Percentiles rank a stretch among this genome's conserved stretches.
These are phyloP conservation scores for Neurospora sp. DNA, from an alignment of 2,329 filamentous ascomycete genomes.

Conservation along the genomic window DNA sequence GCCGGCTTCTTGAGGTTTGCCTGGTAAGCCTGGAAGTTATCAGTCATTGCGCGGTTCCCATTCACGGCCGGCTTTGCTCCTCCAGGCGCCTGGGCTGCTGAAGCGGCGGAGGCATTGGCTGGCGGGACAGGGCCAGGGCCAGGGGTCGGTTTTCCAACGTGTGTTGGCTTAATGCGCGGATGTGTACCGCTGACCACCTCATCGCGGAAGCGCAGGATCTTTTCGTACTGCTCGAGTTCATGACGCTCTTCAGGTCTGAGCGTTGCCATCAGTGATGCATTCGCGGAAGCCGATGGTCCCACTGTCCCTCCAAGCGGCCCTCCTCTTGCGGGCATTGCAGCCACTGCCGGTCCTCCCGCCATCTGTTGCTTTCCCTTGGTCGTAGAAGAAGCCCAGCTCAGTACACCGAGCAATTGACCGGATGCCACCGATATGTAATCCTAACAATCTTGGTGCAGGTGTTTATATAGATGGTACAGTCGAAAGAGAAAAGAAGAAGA, in stretches of 20 bases:
- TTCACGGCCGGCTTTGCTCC: conserved; percentile 7
- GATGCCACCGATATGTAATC: background rate
- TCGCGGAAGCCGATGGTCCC: background rate
- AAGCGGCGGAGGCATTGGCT: conserved; percentile 3
- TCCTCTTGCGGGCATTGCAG: conserved; percentile 5
- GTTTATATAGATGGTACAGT: background rate
- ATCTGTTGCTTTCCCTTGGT: conserved; percentile 6
- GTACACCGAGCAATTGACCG: background rate
- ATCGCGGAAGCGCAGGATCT: conserved; percentile 73
- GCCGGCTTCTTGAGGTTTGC: conserved; percentile 12
- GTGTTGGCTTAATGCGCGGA: conserved; percentile 47
- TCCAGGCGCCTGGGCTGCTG: conserved; percentile 3
- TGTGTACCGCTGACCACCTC: conserved; percentile 70
- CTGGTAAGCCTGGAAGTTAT: conserved; percentile 13
- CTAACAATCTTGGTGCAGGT: background rate
- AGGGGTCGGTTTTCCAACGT: conserved; percentile 20
- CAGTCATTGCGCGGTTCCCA: conserved; percentile 10
- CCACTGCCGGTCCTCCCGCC: conserved; percentile 10
- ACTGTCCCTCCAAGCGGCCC: conserved; percentile 1
- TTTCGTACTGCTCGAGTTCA: conserved; percentile 63
- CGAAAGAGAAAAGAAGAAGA: background rate
- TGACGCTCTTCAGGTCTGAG: conserved; percentile 38
- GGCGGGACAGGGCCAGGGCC: background rate
- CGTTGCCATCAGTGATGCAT: conserved; percentile 14
- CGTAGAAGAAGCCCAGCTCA: background rate